These are phyloP conservation scores for Kwoniella bestiolae DNA, from an alignment of 768 basidiomycete genomes.

Conservation along the genomic window DNA sequence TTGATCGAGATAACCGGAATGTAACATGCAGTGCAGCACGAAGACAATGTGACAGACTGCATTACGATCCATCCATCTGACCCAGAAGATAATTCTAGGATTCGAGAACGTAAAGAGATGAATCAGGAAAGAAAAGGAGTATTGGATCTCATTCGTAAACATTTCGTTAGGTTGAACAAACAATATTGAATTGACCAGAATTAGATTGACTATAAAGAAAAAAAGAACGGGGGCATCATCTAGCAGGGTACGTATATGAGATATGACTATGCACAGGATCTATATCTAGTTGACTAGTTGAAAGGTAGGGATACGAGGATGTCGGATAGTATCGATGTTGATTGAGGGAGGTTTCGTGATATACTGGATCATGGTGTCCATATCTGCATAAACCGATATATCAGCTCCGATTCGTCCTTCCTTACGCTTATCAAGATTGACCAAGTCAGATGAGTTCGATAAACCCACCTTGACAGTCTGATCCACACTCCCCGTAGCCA, in stretches of 20 bases:
- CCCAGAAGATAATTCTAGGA: background rate
- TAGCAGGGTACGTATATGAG: background rate
- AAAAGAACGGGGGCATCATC: background rate
- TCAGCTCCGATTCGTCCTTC: no score
- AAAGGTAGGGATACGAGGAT: no score
- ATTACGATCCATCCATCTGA: background rate
- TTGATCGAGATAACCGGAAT: no score
- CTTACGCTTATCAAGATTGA: no score
- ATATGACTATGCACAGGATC: conserved; percentile 1
- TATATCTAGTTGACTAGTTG: background rate
- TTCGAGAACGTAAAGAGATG: background rate
- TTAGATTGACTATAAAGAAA: background rate
- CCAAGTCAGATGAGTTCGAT: background rate
- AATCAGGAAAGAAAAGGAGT: background rate
- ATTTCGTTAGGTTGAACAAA: background rate
- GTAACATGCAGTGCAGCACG: no score
- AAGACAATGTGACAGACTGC: no score
- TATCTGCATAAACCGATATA: background rate
- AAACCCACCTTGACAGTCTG: conserved; percentile 59
- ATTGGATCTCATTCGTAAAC: background rate
- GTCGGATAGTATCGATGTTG: no score
- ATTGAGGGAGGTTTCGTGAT: background rate
- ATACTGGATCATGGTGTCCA: background rate
- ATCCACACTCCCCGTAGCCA: conserved; percentile 63
- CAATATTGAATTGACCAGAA: background rate